A percentile compares a stretch with the other conserved stretches of the same genome.
These are phyloP conservation scores for Ustulina deusta DNA, from an alignment of 2,329 filamentous ascomycete genomes.

Conservation along the genomic window DNA sequence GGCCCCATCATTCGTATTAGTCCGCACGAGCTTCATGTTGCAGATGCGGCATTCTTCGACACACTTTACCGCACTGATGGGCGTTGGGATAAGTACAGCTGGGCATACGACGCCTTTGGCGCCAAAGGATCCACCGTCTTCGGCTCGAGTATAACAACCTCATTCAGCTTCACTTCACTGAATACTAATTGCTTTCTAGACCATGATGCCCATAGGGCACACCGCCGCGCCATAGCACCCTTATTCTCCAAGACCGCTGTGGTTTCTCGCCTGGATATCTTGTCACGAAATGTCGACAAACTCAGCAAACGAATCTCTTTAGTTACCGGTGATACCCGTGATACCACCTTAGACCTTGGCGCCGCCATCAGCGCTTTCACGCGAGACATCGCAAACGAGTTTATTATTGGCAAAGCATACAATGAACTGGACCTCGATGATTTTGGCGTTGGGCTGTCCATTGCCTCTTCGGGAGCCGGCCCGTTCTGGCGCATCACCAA, in stretches of 20 bases:
- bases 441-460: constrained; percentile 26
- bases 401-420: constrained; percentile 36
- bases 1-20: constrained; percentile 37
- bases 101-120: constrained; percentile 26
- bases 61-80: constrained; percentile 31
- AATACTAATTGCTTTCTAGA: constrained; percentile 6
- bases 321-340: constrained; percentile 1
- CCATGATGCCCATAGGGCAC: constrained; percentile 33
- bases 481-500: constrained; percentile 21
- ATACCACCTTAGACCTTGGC: constrained; percentile 19
- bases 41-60: constrained; percentile 27
- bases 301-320: constrained; percentile 5
- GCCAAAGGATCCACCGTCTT: constrained; percentile 22
- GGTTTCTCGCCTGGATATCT: not conserved
- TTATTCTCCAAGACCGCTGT: constrained; percentile 40
- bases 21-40: constrained; percentile 32
- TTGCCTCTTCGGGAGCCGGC: not conserved
- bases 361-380: constrained; percentile 34
- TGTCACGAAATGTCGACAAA: constrained; percentile 17
- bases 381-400: constrained; percentile 37
- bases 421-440: constrained; percentile 31
- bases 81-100: constrained; percentile 36
- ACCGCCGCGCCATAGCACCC: constrained; percentile 35
- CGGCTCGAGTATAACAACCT: not conserved
- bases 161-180: not conserved